Base-by-base conservation (phyloP, 2,329 filamentous ascomycete species). In the Apiospora aurea region DNA sequence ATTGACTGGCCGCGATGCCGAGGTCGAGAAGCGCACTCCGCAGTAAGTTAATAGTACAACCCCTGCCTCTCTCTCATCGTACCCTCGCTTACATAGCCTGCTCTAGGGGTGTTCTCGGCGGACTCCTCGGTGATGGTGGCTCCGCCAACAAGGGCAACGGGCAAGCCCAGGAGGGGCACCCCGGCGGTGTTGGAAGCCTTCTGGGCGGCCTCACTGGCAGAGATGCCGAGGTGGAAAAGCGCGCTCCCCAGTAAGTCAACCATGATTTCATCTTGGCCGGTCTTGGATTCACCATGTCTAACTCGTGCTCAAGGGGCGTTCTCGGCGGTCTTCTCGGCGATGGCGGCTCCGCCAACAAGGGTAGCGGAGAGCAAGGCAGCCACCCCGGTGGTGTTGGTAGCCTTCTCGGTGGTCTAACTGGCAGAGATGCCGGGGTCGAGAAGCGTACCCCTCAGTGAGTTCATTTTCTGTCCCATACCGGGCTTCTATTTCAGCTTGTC, bases 241-340 rank as follows among this genome's bases (percentile, higher is more conserved):
- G 57, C 13, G 41, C 29, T 26, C 57, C 57, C n/a, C 57, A 66
- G 26, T 41, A 66, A 66, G 38, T 34, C 34, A 34, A 34, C 34
- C 6, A 34, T 18, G 4, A 47, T 47, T 13, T 43, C 41, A 10
- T 43, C 41, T 13, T 2, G 41, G 41, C 41, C 41, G 41, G 41
- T 10, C 41, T 13, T 8, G 41, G 34, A 34, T 3, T 34, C 34
- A n/a, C 46, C 5, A 0, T 18, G 3, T 49, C 47, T 49, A 49
- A 49, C 10, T 10, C 21, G 8, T 49, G 47, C 47, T 49, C 10
- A n/a, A n/a, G 43, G 64, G 64, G 64, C 26, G 38, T 67, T 18
- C 38, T 67, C n/a, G 64, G 64, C 10, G 64, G 64, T n/a, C 64
- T 67, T 18, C 64, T 67, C 34, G 64, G 61, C 34, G 34, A 67